Evolutionary conservation across 768 basidiomycete genomes (phyloP).

Genomic region (Panus rudis): DNA sequence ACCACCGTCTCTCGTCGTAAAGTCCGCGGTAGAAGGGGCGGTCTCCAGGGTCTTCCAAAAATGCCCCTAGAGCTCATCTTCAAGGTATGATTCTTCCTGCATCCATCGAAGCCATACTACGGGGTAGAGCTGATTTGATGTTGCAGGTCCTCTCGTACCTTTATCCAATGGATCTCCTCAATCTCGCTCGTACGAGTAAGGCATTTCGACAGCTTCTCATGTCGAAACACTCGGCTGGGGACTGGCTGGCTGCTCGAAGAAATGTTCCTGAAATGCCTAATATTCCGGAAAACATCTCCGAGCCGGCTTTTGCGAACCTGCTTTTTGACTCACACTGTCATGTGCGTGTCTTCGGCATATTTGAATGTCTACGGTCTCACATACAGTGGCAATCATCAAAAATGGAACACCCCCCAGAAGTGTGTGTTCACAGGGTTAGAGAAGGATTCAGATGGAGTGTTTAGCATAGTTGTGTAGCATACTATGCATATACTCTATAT

Average conservation of each 20-base stretch:
- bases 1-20: neutral
- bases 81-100: neutral
- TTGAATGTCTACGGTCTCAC: too few relatives aligned
- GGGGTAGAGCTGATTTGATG: too few relatives aligned
- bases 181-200: slow-evolving; percentile 5
- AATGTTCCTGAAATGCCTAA: slow-evolving; percentile 20
- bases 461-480: too few relatives aligned
- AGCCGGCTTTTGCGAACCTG: slow-evolving; percentile 23
- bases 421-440: too few relatives aligned
- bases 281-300: slow-evolving; percentile 19
- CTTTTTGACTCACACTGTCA: slow-evolving; percentile 27
- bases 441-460: too few relatives aligned
- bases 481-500: too few relatives aligned
- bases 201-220: slow-evolving; percentile 3
- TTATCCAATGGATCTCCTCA: slow-evolving; percentile 3
- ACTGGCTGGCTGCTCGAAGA: slow-evolving; percentile 19
- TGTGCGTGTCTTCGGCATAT: too few relatives aligned
- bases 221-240: neutral
- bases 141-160: slow-evolving; percentile 1
- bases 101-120: too few relatives aligned
- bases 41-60: neutral
- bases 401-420: too few relatives aligned
- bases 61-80: slow-evolving; percentile 1
- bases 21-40: neutral
- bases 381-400: too few relatives aligned